Base-by-base conservation (phyloP, 805 yeast genomes). In the Danielozyma ontarioensis region DNA sequence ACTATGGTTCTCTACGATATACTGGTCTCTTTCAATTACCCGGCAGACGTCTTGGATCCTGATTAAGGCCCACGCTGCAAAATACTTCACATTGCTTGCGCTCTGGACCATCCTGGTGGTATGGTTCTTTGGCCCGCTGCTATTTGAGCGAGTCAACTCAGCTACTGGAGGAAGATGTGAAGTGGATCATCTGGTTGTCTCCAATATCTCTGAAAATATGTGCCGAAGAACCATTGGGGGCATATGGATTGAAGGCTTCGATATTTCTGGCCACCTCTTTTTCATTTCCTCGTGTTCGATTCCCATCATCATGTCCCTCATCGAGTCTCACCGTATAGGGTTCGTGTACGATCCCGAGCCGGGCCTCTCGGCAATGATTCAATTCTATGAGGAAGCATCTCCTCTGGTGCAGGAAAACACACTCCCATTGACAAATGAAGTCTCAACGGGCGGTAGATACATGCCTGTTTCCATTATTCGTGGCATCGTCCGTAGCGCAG, bases 241-340 rank as follows among this genome's bases (percentile, higher is more conserved):
- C 2, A 31, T 41, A 12, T 74, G 80, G 79, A 45, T 46, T 4
- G 63, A 65, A 37, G 76, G 76, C 7, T 74, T 74, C 44, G 80
- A 75, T 44, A 53, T 68, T 4, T 70, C 77, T 25, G 79, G 80
- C 1, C 81, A 75, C 46, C 67, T 62, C 41, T 62, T 72, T 33
- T 35, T 74, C 2, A 48, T 61, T 1, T 68, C 68, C 4, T 44
- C 68, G 12, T 68, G 76, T 39, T 41, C 72, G 37, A n/a, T n/a
- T n/a, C n/a, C n/a, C n/a, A n/a, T n/a, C n/a, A n/a, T n/a, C n/a
- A n/a, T n/a, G n/a, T n/a, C n/a, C n/a, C 50, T 72, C 7, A 36
- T 71, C 5, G 17, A 12, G 17, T 5, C 15, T 18, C 4, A 27
- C 5, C n/a, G 16, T 13, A 5, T 5, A 5, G 16, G 17, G 8